A percentile compares a stretch with the other conserved stretches of the same genome.
phyloP scores from a whole-genome alignment of 2,329 filamentous ascomycete species.

The Pyrenochaeta sp. region DNA sequence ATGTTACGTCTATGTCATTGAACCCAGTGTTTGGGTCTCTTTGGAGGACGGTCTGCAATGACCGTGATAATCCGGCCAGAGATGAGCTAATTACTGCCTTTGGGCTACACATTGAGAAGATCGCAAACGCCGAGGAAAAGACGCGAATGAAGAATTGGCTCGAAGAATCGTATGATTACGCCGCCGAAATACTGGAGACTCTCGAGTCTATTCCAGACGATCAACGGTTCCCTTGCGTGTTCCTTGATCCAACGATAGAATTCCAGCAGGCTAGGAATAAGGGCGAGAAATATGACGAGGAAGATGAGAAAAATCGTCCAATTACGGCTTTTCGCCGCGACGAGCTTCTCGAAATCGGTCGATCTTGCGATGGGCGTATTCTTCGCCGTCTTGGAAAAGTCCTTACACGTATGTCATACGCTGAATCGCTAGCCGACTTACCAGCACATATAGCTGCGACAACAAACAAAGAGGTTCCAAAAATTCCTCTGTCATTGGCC shows the following conservation, averaged over 20 bases:
- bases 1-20: conserved; percentile 55
- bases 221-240: conserved; percentile 57
- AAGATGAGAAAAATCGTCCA: conserved; percentile 28
- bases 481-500: conserved; percentile 56
- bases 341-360: conserved; percentile 61
- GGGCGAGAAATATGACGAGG: conserved; percentile 14
- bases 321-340: conserved; percentile 52
- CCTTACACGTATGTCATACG: conserved; percentile 57
- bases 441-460: conserved; percentile 52
- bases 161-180: conserved; percentile 60
- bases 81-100: conserved; percentile 55
- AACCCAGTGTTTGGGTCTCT: conserved; percentile 61
- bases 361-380: conserved; percentile 59
- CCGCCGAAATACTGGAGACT: conserved; percentile 51
- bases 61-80: conserved; percentile 52
- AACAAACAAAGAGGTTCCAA: conserved; percentile 45
- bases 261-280: conserved; percentile 14
- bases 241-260: conserved; percentile 58
- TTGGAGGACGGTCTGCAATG: conserved; percentile 60
- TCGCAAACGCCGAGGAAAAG: conserved; percentile 45
- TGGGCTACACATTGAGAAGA: conserved; percentile 48
- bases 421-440: conserved; percentile 50
- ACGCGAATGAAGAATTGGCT: conserved; percentile 57
- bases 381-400: conserved; percentile 58
- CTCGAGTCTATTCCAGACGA: conserved; percentile 49